A percentile compares a stretch with the other conserved stretches of the same genome.
These are phyloP conservation scores for Globisporangium nunn DNA, from an alignment of 352 stramenopile genomes.

Conservation along the genomic window DNA sequence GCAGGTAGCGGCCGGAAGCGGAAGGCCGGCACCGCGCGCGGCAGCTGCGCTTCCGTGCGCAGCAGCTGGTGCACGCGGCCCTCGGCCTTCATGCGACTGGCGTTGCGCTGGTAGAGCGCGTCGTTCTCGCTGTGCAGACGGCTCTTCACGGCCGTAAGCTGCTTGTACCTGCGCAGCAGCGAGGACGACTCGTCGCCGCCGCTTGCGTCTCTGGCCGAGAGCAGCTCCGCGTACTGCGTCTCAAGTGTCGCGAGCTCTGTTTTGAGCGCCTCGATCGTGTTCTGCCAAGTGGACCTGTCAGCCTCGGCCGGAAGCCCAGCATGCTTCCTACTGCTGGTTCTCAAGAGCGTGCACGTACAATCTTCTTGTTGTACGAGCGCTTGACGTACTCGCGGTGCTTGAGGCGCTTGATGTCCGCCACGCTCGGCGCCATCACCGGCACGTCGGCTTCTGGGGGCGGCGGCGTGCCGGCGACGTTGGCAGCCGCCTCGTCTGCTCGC, in stretches of 20 bases:
- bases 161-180: conserved; percentile 36
- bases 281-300: conserved; percentile 15
- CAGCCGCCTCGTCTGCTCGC: background rate
- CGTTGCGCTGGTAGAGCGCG: conserved; percentile 42
- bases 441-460: background rate
- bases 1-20: conserved; percentile 26
- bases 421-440: conserved; percentile 6
- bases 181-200: conserved; percentile 1
- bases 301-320: background rate
- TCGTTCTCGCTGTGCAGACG: conserved; percentile 44
- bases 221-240: conserved; percentile 32
- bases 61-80: conserved; percentile 48
- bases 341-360: conserved; percentile 25
- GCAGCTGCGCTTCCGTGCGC: conserved; percentile 27
- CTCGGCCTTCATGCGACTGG: conserved; percentile 42
- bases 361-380: conserved; percentile 68
- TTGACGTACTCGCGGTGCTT: conserved; percentile 65
- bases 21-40: conserved; percentile 18
- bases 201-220: conserved; percentile 11
- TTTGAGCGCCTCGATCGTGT: conserved; percentile 39
- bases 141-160: conserved; percentile 37
- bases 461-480: background rate
- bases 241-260: conserved; percentile 35
- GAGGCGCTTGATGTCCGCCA: conserved; percentile 43
- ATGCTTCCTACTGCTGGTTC: too few species aligned